A percentile compares a stretch with the other conserved stretches of the same genome.
Conservation (phyloP, 2,329 filamentous ascomycete genomes). For the Scedosporium minutisporum region DNA sequence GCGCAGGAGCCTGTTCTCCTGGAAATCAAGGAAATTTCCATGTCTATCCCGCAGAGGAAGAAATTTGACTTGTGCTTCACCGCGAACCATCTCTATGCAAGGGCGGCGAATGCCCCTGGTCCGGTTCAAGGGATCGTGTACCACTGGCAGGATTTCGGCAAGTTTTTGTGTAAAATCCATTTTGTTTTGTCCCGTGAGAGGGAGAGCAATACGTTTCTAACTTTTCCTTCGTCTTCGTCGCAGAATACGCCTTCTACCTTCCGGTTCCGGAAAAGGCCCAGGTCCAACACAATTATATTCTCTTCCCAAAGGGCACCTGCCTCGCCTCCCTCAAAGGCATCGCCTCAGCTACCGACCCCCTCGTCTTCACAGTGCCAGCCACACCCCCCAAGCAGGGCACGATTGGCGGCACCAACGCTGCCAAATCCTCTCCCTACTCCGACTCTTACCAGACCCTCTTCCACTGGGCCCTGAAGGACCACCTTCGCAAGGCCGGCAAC, state of each 20-base stretch:
- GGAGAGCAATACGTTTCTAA: too few species aligned
- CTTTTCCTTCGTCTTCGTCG: background rate
- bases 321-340: conserved; percentile 33
- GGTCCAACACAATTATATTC: conserved; percentile 55
- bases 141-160: conserved; percentile 54
- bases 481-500: conserved; percentile 40
- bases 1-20: conserved; percentile 43
- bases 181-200: background rate
- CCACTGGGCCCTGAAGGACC: conserved; percentile 48
- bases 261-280: conserved; percentile 57
- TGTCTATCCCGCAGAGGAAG: conserved; percentile 59
- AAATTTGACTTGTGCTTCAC: conserved; percentile 59
- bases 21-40: conserved; percentile 55
- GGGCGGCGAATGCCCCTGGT: conserved; percentile 38
- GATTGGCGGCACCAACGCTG: conserved; percentile 40
- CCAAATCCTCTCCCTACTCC: conserved; percentile 41
- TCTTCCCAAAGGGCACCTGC: conserved; percentile 48
- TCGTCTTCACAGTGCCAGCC: conserved; percentile 55
- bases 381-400: conserved; percentile 51
- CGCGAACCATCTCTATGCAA: conserved; percentile 47
- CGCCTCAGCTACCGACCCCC: conserved; percentile 38
- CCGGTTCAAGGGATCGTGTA: conserved; percentile 46
- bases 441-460: conserved; percentile 51
- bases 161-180: conserved; percentile 12
- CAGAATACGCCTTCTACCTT: conserved; percentile 54